Conservation (phyloP, 2,329 filamentous ascomycete species). For the Sordariomycetes sp. region DNA sequence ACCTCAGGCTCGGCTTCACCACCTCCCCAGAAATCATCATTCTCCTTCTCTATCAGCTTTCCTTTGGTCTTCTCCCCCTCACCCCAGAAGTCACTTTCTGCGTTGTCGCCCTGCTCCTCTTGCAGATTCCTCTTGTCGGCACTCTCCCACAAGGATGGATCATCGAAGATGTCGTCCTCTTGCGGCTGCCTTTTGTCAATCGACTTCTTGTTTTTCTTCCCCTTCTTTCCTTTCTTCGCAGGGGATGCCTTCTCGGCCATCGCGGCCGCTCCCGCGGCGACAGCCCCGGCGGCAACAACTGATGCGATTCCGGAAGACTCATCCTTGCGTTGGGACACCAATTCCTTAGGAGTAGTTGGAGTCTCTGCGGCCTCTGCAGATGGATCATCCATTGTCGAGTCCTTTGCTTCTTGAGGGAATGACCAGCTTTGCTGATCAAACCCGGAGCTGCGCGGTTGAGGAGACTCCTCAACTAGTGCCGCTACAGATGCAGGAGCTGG, state of each 20-base stretch:
- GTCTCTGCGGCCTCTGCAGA: too few species aligned
- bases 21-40: slow-evolving; percentile 1
- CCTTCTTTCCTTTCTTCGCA: slow-evolving; percentile 23
- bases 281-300: slow-evolving; percentile 3
- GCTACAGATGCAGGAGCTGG: too few species aligned
- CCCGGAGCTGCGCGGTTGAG: too few species aligned
- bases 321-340: too few species aligned
- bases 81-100: slow-evolving; percentile 19
- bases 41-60: slow-evolving; percentile 4
- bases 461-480: too few species aligned
- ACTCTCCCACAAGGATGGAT: slow-evolving; percentile 33
- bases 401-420: too few species aligned
- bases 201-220: slow-evolving; percentile 27
- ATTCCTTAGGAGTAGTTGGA: too few species aligned
- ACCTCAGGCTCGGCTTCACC: background rate
- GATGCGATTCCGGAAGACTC: too few species aligned
- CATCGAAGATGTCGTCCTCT: slow-evolving; percentile 35
- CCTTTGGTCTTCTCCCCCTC: slow-evolving; percentile 6
- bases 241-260: slow-evolving; percentile 19
- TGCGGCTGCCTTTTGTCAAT: slow-evolving; percentile 27
- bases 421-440: too few species aligned
- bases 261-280: slow-evolving; percentile 15
- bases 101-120: slow-evolving; percentile 9
- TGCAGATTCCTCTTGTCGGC: slow-evolving; percentile 25
- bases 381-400: too few species aligned